Percentiles rank a stretch among this genome's conserved stretches.
These are phyloP conservation scores for Saccharomycopsis guyanensis DNA, from an alignment of 805 yeast genomes.

Conservation along the genomic window DNA sequence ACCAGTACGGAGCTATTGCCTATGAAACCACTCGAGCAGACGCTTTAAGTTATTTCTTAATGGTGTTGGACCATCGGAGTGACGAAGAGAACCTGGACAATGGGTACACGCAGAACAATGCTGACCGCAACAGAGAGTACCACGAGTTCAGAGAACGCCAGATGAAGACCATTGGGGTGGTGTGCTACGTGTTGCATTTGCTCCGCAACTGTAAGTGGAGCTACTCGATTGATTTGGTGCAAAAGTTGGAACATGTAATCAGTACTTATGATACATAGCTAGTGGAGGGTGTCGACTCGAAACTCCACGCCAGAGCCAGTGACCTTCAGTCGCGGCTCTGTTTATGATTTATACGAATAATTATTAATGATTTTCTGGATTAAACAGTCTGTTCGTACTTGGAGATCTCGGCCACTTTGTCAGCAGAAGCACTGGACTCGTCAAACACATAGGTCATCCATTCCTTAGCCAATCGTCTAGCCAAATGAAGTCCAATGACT, in stretches of 20 bases:
- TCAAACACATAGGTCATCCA: conserved; percentile 39
- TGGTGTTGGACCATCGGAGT: conserved; percentile 1
- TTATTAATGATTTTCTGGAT: no score
- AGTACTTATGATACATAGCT: conserved; percentile 21
- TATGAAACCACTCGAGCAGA: conserved; percentile 4
- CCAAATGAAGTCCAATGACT: conserved; percentile 38
- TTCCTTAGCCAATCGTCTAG: conserved; percentile 36
- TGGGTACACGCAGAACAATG: no score
- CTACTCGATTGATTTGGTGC: conserved; percentile 11
- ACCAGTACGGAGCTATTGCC: neutral
- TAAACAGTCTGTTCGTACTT: conserved; percentile 16
- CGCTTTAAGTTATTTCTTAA: conserved; percentile 4
- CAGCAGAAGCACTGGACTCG: conserved; percentile 33
- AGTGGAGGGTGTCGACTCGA: neutral
- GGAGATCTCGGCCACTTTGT: conserved; percentile 31
- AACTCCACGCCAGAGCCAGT: no score
- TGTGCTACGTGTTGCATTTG: conserved; percentile 11
- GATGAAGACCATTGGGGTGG: conserved; percentile 11
- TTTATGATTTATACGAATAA: no score
- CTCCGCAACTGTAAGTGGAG: conserved; percentile 14
- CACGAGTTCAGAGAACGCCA: conserved; percentile 10
- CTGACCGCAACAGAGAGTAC: neutral
- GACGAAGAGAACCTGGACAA: neutral
- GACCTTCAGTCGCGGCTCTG: no score
- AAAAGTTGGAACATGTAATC: conserved; percentile 11